Evolutionary conservation across 192 early-diverging fungal genomes (phyloP), one percentile per base, ranked within the genome.

Genomic region (Coemansia sp.): DNA sequence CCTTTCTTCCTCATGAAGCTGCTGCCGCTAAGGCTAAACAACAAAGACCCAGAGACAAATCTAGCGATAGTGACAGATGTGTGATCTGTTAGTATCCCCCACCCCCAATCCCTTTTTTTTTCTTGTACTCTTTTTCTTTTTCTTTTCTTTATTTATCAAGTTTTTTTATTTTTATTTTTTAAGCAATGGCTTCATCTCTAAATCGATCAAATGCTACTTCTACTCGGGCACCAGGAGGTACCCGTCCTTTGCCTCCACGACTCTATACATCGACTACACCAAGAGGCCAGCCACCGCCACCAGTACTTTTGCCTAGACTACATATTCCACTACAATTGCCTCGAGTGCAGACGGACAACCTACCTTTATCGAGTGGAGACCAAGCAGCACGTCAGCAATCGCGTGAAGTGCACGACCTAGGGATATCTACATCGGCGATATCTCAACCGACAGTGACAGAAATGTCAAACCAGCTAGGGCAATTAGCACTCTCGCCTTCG

Each of bases 201-300:
- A 82, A 79, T 62, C 74, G 84, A 15, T 86, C 84, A 24, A 86
- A 86, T 69, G 84, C 84, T n/a, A 85, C 84, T 16, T 34, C 76
- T 27, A 67, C 58, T 29, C 52, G 79, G 15, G n/a, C n/a, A 7
- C 53, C 27, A 8, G 53, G 53, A 52, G 50, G 55, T 29, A 18
- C 16, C n/a, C 44, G 44, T 18, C 76, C 81, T 6, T 47, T 70
- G 3, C 65, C 69, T 5, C 72, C 65, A 5, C 76, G 81, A 0
- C 73, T 83, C 3, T 83, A 83, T 50, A 79, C 70, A 15, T 38
- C 81, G n/a, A 83, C 81, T 7, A 83, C 81, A 24, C 81, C 76
- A 20, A 70, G 81, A 2, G 81, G 81, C 20, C 76, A 76, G 29
- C 64, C 53, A 33, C 76, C 76, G 1, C 49, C 64, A 29, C 64